These are phyloP conservation scores for Pulicaria dysenterica DNA, from an alignment of 129 eudicot species.

Conservation along the genomic window DNA sequence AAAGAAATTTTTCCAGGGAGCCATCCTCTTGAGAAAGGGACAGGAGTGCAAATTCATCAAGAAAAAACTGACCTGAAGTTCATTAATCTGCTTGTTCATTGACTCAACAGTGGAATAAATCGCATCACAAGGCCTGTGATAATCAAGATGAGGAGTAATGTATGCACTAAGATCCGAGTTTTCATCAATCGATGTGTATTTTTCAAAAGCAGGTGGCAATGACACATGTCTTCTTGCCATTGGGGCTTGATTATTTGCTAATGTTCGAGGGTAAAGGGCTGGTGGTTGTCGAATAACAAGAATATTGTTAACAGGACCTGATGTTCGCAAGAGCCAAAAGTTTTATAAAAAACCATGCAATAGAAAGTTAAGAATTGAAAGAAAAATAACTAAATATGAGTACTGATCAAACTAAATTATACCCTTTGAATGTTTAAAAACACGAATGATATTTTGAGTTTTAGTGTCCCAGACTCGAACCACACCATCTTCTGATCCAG, in stretches of 20 bases:
- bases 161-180: conserved; percentile 50
- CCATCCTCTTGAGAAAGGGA: too few species aligned
- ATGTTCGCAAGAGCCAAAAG: conserved; percentile 1
- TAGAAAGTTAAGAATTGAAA: not conserved
- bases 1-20: not conserved
- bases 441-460: conserved; percentile 67
- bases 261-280: conserved; percentile 44
- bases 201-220: conserved; percentile 79
- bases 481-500: conserved; percentile 95
- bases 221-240: conserved; percentile 43
- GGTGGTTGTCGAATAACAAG: conserved; percentile 55
- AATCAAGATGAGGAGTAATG: conserved; percentile 34
- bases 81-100: conserved; percentile 71
- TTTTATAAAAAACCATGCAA: not conserved
- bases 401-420: not conserved
- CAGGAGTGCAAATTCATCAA: not conserved
- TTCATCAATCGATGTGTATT: conserved; percentile 62
- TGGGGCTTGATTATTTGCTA: conserved; percentile 41
- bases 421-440: conserved; percentile 87
- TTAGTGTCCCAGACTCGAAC: conserved; percentile 90
- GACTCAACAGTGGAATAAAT: conserved; percentile 50
- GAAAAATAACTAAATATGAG: too few species aligned
- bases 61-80: conserved; percentile 67
- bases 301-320: conserved; percentile 85
- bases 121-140: conserved; percentile 35